Evolutionary conservation across 345 rosid species (phyloP).

Genomic region (Syzygium aromaticum): DNA sequence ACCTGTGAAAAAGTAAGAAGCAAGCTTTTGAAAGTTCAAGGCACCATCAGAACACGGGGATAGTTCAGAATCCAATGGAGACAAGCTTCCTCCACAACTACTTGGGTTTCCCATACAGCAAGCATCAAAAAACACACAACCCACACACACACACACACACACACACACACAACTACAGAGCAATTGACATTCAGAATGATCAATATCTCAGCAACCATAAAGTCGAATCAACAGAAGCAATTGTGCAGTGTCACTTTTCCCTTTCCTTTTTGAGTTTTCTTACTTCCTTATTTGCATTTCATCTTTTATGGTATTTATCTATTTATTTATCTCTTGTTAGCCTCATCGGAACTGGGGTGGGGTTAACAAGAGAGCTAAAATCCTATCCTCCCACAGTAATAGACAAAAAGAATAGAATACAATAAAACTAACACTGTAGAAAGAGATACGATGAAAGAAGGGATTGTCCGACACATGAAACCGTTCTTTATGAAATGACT

Average conservation of each 20-base stretch:
- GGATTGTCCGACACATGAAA: neutral
- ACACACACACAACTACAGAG: neutral
- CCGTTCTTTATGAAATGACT: neutral
- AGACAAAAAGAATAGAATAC: neutral
- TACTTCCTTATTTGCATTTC: neutral
- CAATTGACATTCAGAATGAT: neutral
- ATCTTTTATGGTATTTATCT: neutral
- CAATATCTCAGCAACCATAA: neutral
- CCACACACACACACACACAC: neutral
- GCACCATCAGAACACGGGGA: neutral
- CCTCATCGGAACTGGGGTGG: neutral
- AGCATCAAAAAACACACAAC: neutral
- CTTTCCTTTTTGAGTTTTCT: neutral
- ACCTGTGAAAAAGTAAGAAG: neutral
- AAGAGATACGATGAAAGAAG: too few relatives aligned
- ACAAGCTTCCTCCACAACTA: neutral
- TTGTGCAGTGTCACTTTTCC: neutral
- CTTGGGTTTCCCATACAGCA: neutral
- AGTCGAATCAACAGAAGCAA: neutral
- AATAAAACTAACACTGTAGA: too few relatives aligned
- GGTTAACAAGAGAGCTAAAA: neutral
- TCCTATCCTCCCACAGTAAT: neutral
- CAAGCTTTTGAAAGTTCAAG: neutral
- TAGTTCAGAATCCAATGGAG: neutral
- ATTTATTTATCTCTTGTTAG: neutral